Evolutionary conservation across 352 stramenopile genomes (phyloP), one percentile per base, ranked within the genome.

Genomic region (Pythium phragmitis): DNA sequence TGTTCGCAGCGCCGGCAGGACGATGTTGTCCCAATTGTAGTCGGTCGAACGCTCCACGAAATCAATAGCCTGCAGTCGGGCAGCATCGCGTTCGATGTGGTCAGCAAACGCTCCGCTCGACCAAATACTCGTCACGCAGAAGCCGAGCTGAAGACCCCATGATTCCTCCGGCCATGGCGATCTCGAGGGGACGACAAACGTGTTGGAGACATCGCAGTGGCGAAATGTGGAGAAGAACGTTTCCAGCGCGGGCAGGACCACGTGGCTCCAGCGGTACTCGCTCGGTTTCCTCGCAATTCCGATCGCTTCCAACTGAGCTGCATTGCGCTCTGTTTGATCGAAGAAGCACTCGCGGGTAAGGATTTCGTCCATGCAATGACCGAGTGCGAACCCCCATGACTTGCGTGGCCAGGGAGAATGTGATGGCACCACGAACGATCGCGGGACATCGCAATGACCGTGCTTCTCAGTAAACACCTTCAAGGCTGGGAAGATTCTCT

Each of bases 21-120:
- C 43, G 5, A 30, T 16, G 2, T 6, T 12, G 14, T 17, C n/a
- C 54, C 54, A 61, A 17, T 36, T 28, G 37, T 59, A n/a, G 8
- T 59, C 36, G 11, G 8, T 46, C 21, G 21, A 19, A 49, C 17
- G 36, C 49, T 21, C 52, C 52, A 59, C 36, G 34, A 59, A 59
- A 7, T 49, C 34, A 37, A 59, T 37, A n/a, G 36, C 52, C 4
- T 59, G 36, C 37, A 59, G 36, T 16, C 23, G 36, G 8, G 41
- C 14, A 1, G 11, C n/a, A 23, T 49, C 52, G 4, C 34, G 36
- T 14, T 59, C 23, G 4, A 14, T 37, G 14, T 59, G 19, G 12
- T 21, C 36, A 7, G 36, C 7, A 17, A 36, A 51, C 14, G 8
- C 8, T 34, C 26, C 14, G 7, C 7, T 52, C 7, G 46, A 52